Base-by-base conservation (phyloP, 225 moss, liverwort and hornwort genomes). In the Rhytidiadelphus loreus region DNA sequence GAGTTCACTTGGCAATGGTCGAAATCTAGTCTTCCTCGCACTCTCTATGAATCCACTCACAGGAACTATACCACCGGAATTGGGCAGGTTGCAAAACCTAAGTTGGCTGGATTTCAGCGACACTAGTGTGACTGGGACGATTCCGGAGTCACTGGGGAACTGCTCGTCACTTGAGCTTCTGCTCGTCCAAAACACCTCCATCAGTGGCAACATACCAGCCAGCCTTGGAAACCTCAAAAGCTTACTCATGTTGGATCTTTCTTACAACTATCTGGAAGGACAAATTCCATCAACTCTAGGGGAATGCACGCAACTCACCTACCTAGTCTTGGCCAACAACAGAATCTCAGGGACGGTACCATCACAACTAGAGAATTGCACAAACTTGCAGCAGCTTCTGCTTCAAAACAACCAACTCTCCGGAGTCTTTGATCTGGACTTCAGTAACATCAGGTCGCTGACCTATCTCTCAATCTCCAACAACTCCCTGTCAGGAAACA, bases 401-500 rank as follows among this genome's bases (percentile, higher is more conserved):
- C 91, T 91, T 29, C 75, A 86, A 62, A 88, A 83, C 74, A 91
- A 91, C 70, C 82, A 61, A n/a, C 82, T 91, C 4, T 82, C 50
- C 39, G 91, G 91, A 39, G 59, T 52, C 11, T 86, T 91, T 78
- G 86, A 82, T 10, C 39, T 88, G 22, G 65, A 91, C 60, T 82
- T 88, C 35, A 85, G 91, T 43, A 61, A 68, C 21, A 56, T 77
- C 22, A 64, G 35, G 65, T 80, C 84, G 35, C 77, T 84, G n/a
- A 68, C 83, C 23, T 79, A 87, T 70, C 69, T 90, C 60, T 83
- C 87, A 0, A 84, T 90, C 63, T 83, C 83, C 71, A 90, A 90
- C 84, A 90, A 90, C 48, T 87, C 78, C 19, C 60, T 90, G 8
- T 87, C 87, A 21, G 87, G 90, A 59, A 80, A 85, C 65, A 81